Conservation (phyloP, 352 stramenopile species). For the Globisporangium spiculum region DNA sequence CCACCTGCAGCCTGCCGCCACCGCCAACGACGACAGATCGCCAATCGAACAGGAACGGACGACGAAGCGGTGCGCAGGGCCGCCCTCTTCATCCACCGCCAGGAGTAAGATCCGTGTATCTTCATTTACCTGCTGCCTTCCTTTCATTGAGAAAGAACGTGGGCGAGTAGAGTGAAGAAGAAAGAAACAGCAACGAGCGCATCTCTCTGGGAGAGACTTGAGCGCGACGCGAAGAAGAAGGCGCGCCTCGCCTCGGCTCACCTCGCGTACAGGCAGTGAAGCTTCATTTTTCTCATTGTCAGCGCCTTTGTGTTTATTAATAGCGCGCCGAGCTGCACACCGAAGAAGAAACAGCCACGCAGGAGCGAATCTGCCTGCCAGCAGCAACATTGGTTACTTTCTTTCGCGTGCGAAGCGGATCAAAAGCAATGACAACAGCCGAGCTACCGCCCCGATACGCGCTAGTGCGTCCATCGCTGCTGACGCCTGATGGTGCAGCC, state of each 20-base stretch:
- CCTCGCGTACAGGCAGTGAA: not conserved
- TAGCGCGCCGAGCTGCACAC: not conserved
- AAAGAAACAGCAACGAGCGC: not conserved
- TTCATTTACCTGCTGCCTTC: not conserved
- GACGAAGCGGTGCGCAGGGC: not conserved
- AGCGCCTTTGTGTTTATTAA: not conserved
- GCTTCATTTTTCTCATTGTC: not conserved
- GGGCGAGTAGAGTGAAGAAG: not conserved
- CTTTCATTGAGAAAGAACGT: not conserved
- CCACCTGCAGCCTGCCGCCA: not conserved
- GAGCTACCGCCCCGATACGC: conserved; percentile 16
- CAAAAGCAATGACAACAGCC: conserved; percentile 9
- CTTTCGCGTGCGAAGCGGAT: not conserved
- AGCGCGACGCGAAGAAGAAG: not conserved
- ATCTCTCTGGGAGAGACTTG: not conserved
- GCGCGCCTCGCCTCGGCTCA: no score
- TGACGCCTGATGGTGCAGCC: conserved; percentile 11
- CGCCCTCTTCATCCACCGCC: not conserved
- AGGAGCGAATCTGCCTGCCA: not conserved
- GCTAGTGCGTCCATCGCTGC: conserved; percentile 15
- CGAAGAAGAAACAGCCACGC: not conserved
- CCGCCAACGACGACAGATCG: not conserved
- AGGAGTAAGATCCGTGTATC: not conserved
- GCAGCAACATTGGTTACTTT: not conserved
- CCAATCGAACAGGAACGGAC: not conserved